Base-by-base conservation (phyloP, 352 stramenopile species). In the Thalassiosira tumida region DNA sequence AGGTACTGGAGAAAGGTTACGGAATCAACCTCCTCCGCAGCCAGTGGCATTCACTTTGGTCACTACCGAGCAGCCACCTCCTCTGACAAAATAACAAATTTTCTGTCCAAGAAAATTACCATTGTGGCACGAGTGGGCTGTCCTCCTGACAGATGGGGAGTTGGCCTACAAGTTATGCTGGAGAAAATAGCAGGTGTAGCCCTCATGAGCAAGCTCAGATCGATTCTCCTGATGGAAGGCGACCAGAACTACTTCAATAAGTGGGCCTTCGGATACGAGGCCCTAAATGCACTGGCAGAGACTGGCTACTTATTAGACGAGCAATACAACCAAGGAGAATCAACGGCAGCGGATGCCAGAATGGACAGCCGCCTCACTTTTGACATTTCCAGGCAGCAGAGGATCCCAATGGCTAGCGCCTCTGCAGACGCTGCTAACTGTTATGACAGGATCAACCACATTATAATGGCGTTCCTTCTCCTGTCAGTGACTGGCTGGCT, bases 351-450 rank as follows among this genome's bases (percentile, higher is more conserved):
- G 10, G 76, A 74, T 35, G 47, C 43, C 4, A 17, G 26, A 6
- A 65, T 82, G 43, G 74, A 83, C n/a, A 41, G 41, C 3, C 14
- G 33, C 0, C 37, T 83, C 2, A 83, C 76, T n/a, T 74, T 73
- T 50, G 77, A 84, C 76, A 67, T 89, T 41, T 75, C 51, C 41
- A 54, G 72, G 10, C 73, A 86, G 47, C n/a, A 54, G 31, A 15
- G 69, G 1, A 47, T 37, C 3, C 74, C 81, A 13, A 75, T 89
- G 47, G 51, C 33, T 21, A 59, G 17, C 38, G 51, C 50, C 24
- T 89, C 87, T 7, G 86, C 47, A 4, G 86, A 88, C 35, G 86
- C 86, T 38, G 40, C 40, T 1, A 82, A 87, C 17, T 87, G 85
- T 64, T 87, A 83, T 29, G 77, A 87, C 65, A 43, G 85, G 2